Percentiles rank a stretch among this genome's conserved stretches.
phyloP scores from a whole-genome alignment of 176 grass and related monocot genomes.

The Pontederia paniculata region DNA sequence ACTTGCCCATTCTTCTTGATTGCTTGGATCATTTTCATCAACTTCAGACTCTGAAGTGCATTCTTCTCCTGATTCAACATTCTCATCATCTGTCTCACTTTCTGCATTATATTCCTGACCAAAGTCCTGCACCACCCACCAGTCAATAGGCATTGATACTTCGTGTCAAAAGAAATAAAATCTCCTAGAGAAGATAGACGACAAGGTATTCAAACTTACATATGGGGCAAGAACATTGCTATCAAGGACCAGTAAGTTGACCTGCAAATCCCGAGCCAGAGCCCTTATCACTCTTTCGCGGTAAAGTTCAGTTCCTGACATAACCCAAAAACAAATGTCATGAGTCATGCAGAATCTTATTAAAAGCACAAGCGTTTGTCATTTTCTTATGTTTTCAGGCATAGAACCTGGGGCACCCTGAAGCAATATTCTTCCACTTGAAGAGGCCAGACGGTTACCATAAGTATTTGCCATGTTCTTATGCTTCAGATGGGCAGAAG shows the following conservation, averaged over 20 bases:
- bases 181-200: conserved; percentile 2
- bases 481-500: conserved; percentile 59
- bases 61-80: conserved; percentile 65
- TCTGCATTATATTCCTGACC: conserved; percentile 56
- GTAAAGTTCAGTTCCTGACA: conserved; percentile 92
- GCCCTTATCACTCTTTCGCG: conserved; percentile 87
- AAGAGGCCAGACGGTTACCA: conserved; percentile 60
- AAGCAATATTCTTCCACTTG: conserved; percentile 63
- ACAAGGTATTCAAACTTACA: conserved; percentile 42
- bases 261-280: conserved; percentile 64
- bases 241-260: conserved; percentile 67
- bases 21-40: conserved; percentile 29
- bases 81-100: conserved; percentile 51
- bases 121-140: conserved; percentile 35
- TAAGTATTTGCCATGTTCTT: conserved; percentile 47
- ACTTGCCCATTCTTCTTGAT: conserved; percentile 69
- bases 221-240: conserved; percentile 77
- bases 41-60: conserved; percentile 55
- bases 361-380: conserved; percentile 21
- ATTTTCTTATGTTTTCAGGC: conserved; percentile 4
- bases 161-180: conserved; percentile 3
- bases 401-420: conserved; percentile 72
- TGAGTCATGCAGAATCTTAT: background rate
- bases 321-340: conserved; percentile 6
- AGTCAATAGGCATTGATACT: background rate